Evolutionary conservation across 345 rosid species (phyloP).

Genomic region (Arabis alpina): DNA sequence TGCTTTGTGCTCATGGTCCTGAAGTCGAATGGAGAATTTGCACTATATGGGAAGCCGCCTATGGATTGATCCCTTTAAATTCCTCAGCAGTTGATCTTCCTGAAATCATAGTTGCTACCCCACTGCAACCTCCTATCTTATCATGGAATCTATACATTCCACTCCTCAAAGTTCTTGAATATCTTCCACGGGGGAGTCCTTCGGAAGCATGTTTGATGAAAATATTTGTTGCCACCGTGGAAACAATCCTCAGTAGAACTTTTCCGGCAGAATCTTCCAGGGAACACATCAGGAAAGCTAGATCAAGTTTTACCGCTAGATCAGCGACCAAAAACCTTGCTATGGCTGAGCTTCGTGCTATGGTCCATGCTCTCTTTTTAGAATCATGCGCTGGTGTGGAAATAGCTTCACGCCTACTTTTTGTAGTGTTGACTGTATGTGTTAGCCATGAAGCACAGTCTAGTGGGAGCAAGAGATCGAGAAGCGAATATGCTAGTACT

Average conservation of each 20-base stretch:
- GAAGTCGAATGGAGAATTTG: slow-evolving; percentile 99
- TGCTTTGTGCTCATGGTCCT: slow-evolving; percentile 99
- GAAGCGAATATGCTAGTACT: slow-evolving; percentile 54
- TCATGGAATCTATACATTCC: slow-evolving; percentile 98
- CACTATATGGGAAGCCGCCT: slow-evolving; percentile 99
- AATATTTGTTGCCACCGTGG: slow-evolving; percentile 95
- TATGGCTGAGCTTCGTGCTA: slow-evolving; percentile 93
- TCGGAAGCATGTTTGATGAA: slow-evolving; percentile 99
- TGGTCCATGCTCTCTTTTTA: slow-evolving; percentile 94
- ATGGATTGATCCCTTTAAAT: slow-evolving; percentile 90
- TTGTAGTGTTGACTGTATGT: slow-evolving; percentile 94
- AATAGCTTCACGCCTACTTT: slow-evolving; percentile 92
- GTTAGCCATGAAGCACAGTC: slow-evolving; percentile 96
- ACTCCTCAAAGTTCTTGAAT: slow-evolving; percentile 94
- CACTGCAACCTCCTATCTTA: slow-evolving; percentile 85
- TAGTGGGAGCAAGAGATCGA: slow-evolving; percentile 69
- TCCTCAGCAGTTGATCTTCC: slow-evolving; percentile 99
- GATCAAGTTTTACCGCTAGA: slow-evolving; percentile 56
- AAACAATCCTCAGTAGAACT: slow-evolving; percentile 86
- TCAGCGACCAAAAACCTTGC: slow-evolving; percentile 86
- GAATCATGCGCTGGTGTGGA: slow-evolving; percentile 90
- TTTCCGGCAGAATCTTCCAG: slow-evolving; percentile 69
- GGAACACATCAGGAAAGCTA: slow-evolving; percentile 58
- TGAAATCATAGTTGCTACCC: slow-evolving; percentile 89
- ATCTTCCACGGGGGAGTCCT: slow-evolving; percentile 97